These are phyloP conservation scores for Rostrohypoxylon terebratum DNA, from an alignment of 495 filamentous ascomycete genomes.

Conservation along the genomic window DNA sequence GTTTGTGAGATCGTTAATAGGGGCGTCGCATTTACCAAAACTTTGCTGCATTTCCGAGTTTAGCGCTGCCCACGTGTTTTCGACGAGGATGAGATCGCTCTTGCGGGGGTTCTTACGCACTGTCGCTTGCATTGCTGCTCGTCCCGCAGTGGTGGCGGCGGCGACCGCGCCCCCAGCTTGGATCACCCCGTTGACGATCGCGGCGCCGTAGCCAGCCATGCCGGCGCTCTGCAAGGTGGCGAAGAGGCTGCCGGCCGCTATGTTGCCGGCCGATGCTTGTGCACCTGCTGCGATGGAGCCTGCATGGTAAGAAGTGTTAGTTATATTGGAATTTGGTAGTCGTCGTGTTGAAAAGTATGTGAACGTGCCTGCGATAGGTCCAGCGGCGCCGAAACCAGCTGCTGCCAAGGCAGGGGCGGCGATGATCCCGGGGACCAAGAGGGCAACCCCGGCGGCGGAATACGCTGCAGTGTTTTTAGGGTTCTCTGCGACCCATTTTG, in stretches of 20 bases:
- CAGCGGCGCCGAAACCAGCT: slow-evolving; percentile 22
- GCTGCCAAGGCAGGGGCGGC: slow-evolving; percentile 9
- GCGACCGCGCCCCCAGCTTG: slow-evolving; percentile 23
- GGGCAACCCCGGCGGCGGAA: slow-evolving; percentile 1
- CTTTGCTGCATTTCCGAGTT: not conserved
- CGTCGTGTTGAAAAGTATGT: not conserved
- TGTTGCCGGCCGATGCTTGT: slow-evolving; percentile 36
- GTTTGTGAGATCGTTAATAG: not conserved
- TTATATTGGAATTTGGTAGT: not conserved
- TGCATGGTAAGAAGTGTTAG: not conserved
- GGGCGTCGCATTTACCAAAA: not conserved
- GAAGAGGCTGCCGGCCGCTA: slow-evolving; percentile 33
- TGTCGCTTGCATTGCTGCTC: not conserved
- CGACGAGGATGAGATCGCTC: not conserved
- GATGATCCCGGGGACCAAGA: slow-evolving; percentile 10
- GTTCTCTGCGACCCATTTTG: slow-evolving; percentile 7
- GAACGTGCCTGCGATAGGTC: slow-evolving; percentile 20
- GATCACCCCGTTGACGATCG: slow-evolving; percentile 33
- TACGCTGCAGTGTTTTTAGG: not conserved
- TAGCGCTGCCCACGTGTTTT: not conserved
- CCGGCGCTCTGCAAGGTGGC: slow-evolving; percentile 47
- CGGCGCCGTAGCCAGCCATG: slow-evolving; percentile 41
- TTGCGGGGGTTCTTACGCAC: not conserved
- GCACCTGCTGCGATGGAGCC: slow-evolving; percentile 36
- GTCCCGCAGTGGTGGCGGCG: not conserved